These are phyloP conservation scores for Albugo candida DNA, from an alignment of 352 stramenopile genomes.

Conservation along the genomic window DNA sequence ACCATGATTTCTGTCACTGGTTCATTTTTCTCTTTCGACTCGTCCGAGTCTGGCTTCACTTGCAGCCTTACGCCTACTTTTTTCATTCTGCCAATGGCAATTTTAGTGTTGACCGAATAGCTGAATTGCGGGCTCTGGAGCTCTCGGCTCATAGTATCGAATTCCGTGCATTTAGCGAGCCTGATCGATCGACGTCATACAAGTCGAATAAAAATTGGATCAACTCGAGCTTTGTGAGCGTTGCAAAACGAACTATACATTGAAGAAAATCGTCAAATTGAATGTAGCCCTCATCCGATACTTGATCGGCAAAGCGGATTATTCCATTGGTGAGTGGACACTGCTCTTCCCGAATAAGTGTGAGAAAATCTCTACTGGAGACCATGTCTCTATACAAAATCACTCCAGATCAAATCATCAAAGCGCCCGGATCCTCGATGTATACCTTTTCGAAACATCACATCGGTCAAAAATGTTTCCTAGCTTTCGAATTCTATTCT, in stretches of 20 bases:
- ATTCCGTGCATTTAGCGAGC: slow-evolving; percentile 37
- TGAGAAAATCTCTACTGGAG: slow-evolving; percentile 48
- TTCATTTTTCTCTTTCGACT: slow-evolving; percentile 2
- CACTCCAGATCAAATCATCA: too few species aligned
- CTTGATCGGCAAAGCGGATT: slow-evolving; percentile 22
- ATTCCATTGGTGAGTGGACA: slow-evolving; percentile 31
- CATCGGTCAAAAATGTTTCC: too few species aligned
- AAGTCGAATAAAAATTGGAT: slow-evolving; percentile 44
- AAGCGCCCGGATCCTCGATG: too few species aligned
- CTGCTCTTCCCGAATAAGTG: slow-evolving; percentile 27
- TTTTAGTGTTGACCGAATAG: slow-evolving; percentile 40
- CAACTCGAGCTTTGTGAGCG: slow-evolving; percentile 26
- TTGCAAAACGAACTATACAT: slow-evolving; percentile 27
- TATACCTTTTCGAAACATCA: too few species aligned
- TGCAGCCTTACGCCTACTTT: slow-evolving; percentile 9
- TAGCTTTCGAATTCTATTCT: too few species aligned
- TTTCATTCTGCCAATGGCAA: slow-evolving; percentile 27
- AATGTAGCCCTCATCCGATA: slow-evolving; percentile 11
- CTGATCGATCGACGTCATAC: slow-evolving; percentile 42
- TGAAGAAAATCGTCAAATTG: slow-evolving; percentile 44
- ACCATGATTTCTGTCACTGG: slow-evolving; percentile 24
- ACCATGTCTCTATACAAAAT: too few species aligned
- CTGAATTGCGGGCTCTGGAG: slow-evolving; percentile 22
- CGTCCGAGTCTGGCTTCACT: slow-evolving; percentile 10
- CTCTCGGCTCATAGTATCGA: slow-evolving; percentile 29